These are phyloP conservation scores for Aspergillus sp. DNA, from an alignment of 2,329 filamentous ascomycete genomes.

Conservation along the genomic window DNA sequence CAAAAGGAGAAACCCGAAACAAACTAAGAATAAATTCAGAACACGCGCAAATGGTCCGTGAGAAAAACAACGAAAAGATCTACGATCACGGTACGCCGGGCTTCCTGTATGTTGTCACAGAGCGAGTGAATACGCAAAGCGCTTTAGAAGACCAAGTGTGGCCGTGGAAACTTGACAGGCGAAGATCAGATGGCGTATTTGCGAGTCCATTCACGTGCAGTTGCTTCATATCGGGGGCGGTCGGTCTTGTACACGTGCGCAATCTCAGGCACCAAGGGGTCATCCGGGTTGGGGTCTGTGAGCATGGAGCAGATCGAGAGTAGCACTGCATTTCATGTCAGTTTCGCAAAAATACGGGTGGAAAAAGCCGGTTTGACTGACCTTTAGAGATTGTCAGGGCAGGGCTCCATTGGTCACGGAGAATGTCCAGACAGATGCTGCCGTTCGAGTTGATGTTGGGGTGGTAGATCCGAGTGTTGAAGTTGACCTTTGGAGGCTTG, in stretches of 20 bases:
- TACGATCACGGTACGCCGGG: constrained; percentile 41
- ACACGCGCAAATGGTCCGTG: constrained; percentile 24
- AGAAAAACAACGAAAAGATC: constrained; percentile 31
- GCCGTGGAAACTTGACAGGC: constrained; percentile 25
- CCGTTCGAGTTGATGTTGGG: constrained; percentile 99
- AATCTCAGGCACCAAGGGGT: constrained; percentile 97
- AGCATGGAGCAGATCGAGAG: constrained; percentile 99
- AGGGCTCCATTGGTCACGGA: constrained; percentile 98
- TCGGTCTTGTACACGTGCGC: constrained; percentile 99
- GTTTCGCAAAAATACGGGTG: background rate
- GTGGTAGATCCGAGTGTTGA: constrained; percentile 99
- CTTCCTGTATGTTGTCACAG: constrained; percentile 39
- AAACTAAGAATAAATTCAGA: constrained; percentile 20
- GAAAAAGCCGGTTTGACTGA: constrained; percentile 44
- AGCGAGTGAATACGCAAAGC: constrained; percentile 27
- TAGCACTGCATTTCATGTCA: constrained; percentile 62
- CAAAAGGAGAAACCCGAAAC: constrained; percentile 24
- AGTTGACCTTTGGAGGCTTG: constrained; percentile 99
- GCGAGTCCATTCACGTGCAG: constrained; percentile 95
- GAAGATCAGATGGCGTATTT: constrained; percentile 87
- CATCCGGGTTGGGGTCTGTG: constrained; percentile 98
- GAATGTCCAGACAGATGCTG: constrained; percentile 97
- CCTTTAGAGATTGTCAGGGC: constrained; percentile 98
- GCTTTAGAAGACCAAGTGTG: constrained; percentile 26
- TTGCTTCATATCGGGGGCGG: constrained; percentile 91